These are phyloP conservation scores for Cinnamomum chago DNA, from an alignment of 164 flowering plant genomes.

Conservation along the genomic window DNA sequence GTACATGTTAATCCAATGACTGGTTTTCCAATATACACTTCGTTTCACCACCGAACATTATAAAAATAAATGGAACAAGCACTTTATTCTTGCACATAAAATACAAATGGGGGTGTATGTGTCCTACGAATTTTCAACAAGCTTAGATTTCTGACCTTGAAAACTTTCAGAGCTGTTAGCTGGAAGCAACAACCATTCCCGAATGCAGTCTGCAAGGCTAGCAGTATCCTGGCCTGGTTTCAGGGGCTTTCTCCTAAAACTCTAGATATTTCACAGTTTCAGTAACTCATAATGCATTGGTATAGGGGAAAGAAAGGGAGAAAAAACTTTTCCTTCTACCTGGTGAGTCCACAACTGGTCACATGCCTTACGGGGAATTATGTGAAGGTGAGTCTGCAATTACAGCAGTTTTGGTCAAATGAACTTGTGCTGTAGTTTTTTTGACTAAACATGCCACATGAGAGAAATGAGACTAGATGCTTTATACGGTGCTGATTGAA, in stretches of 20 bases:
- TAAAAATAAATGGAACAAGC: neutral
- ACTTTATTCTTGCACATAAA: neutral
- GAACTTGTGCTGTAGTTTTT: neutral
- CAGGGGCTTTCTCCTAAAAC: constrained; percentile 47
- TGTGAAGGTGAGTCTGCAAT: constrained; percentile 82
- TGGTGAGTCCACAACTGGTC: constrained; percentile 83
- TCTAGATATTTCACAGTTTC: constrained; percentile 31
- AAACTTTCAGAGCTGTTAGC: constrained; percentile 9
- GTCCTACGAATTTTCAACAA: neutral
- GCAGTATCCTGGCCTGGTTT: constrained; percentile 44
- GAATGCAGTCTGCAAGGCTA: constrained; percentile 44
- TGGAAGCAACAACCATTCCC: constrained; percentile 28
- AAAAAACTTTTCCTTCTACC: constrained; percentile 33
- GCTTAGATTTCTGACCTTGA: constrained; percentile 29
- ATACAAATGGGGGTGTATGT: neutral
- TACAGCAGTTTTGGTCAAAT: neutral
- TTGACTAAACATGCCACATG: neutral
- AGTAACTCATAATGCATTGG: neutral
- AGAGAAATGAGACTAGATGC: too few relatives aligned
- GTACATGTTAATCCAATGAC: neutral
- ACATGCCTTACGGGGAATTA: constrained; percentile 73
- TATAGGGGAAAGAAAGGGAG: neutral
- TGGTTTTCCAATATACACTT: neutral
- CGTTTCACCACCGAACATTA: neutral
- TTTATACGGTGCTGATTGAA: too few relatives aligned